Percentiles rank a stretch among this genome's conserved stretches.
Conservation (phyloP, 139 green algal genomes). For the Coccomyxa sp. region DNA sequence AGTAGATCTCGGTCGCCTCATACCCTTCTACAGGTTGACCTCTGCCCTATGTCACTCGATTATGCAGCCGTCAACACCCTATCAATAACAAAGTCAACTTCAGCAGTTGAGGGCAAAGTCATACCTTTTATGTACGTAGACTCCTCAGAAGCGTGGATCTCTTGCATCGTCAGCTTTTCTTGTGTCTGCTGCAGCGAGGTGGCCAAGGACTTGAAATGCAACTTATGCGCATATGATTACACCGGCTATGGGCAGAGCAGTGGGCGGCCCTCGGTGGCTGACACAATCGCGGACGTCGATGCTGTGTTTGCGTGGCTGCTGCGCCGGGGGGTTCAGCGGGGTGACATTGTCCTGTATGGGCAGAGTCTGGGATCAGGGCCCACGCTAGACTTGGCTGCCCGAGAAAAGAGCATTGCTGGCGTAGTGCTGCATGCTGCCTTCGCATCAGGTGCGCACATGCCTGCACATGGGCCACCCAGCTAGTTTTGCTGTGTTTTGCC, state of each 20-base stretch:
- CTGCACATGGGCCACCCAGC: too few species aligned
- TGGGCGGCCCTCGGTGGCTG: neutral
- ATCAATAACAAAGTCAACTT: neutral
- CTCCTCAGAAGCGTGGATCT: neutral
- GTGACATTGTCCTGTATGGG: neutral
- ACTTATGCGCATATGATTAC: slow-evolving; percentile 2
- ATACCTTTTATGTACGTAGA: neutral
- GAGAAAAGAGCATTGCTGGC: neutral
- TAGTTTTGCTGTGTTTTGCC: too few species aligned
- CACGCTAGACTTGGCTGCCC: neutral
- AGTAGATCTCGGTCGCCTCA: neutral
- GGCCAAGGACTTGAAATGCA: slow-evolving; percentile 1
- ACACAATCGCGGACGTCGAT: slow-evolving; percentile 7
- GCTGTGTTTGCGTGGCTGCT: neutral
- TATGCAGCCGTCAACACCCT: neutral
- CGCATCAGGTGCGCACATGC: neutral
- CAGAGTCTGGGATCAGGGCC: slow-evolving; percentile 1
- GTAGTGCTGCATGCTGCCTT: neutral
- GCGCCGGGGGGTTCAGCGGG: neutral
- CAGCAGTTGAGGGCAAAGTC: neutral
- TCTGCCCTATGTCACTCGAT: neutral
- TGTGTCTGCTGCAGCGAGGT: neutral
- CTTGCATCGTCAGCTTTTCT: neutral
- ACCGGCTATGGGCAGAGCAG: neutral
- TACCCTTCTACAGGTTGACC: slow-evolving; percentile 1